Evolutionary conservation across 495 filamentous ascomycete species (phyloP).

Genomic region (Cetradonia linearis): DNA sequence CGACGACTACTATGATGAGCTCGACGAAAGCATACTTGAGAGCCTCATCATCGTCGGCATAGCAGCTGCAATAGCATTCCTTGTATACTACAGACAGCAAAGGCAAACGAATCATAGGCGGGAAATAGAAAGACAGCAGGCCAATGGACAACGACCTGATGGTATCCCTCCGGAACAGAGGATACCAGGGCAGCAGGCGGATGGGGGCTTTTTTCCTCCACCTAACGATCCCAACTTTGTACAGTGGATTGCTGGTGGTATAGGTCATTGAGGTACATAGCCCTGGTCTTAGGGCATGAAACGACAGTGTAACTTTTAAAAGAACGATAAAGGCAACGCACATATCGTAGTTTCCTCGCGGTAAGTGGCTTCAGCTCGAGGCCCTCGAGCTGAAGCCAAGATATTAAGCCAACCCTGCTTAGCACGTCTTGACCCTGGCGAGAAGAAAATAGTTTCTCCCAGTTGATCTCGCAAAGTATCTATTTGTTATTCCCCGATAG

Average conservation of each 20-base stretch:
- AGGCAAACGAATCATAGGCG: conserved; percentile 48
- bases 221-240: conserved; percentile 61
- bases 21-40: conserved; percentile 72
- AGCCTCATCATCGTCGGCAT: conserved; percentile 73
- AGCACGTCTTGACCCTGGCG: no score
- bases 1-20: conserved; percentile 59
- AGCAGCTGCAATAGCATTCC: conserved; percentile 58
- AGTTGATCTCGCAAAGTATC: no score
- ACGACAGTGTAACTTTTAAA: neutral
- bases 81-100: conserved; percentile 78
- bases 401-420: no score
- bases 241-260: conserved; percentile 65
- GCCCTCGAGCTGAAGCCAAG: no score
- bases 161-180: conserved; percentile 28
- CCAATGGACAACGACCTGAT: conserved; percentile 12
- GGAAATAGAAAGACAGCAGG: conserved; percentile 34
- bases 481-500: no score
- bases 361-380: neutral
- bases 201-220: conserved; percentile 61
- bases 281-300: conserved; percentile 2
- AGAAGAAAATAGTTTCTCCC: no score
- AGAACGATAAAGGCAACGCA: neutral
- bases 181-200: conserved; percentile 32
- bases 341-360: neutral
- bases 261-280: conserved; percentile 50